Evolutionary conservation across 1,139 yeast species (phyloP).

Genomic region (Taiozyma sp.): DNA sequence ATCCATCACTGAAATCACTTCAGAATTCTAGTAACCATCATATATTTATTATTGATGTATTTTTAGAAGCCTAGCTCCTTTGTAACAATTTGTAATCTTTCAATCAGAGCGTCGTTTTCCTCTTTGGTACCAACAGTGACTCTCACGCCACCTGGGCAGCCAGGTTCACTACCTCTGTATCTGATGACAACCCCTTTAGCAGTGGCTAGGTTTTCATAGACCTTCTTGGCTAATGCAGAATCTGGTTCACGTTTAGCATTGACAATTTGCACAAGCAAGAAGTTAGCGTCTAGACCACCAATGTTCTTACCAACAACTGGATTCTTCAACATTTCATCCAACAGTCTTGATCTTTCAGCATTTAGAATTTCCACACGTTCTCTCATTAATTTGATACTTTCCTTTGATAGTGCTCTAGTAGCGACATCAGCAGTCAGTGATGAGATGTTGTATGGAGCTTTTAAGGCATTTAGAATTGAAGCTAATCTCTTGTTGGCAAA

Average conservation of each 20-base stretch:
- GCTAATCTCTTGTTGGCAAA: constrained; percentile 61
- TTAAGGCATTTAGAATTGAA: constrained; percentile 73
- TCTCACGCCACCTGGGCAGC: constrained; percentile 84
- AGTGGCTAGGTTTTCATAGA: constrained; percentile 69
- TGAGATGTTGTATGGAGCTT: constrained; percentile 94
- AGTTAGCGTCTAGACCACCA: constrained; percentile 90
- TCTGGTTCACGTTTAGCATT: constrained; percentile 54
- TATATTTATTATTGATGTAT: background rate
- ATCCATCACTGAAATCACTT: constrained; percentile 11
- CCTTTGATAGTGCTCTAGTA: constrained; percentile 57
- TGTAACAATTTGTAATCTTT: constrained; percentile 41
- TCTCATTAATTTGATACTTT: constrained; percentile 60
- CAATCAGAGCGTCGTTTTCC: constrained; percentile 60
- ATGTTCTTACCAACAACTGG: constrained; percentile 66
- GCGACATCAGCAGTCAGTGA: constrained; percentile 78
- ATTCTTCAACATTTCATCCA: constrained; percentile 47
- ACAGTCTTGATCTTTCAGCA: constrained; percentile 50
- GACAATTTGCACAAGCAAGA: constrained; percentile 67
- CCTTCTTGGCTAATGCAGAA: constrained; percentile 47
- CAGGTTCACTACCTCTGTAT: constrained; percentile 84
- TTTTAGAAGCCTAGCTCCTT: constrained; percentile 20
- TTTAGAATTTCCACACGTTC: constrained; percentile 44
- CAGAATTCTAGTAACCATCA: background rate
- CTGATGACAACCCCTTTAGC: constrained; percentile 78
- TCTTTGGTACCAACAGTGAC: constrained; percentile 79